Conservation (phyloP, 768 basidiomycete species). For the Chalciporus sphaerocephalus region DNA sequence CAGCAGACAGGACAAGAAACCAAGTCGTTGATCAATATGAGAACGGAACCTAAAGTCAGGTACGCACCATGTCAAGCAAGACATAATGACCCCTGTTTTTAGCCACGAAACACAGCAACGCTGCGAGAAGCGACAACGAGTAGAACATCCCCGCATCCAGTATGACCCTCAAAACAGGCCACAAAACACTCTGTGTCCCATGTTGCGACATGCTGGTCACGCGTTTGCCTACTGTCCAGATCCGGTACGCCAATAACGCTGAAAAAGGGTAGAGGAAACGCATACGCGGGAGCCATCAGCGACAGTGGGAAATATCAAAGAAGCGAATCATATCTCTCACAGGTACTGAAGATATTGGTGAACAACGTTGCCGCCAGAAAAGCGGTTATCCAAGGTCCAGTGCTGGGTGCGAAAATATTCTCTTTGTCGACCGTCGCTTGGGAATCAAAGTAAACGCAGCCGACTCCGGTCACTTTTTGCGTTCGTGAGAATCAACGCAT, state of each 20-base stretch:
- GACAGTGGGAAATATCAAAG: neutral
- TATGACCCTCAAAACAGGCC: constrained; percentile 21
- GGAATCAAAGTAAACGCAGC: constrained; percentile 15
- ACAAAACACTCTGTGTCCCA: constrained; percentile 5
- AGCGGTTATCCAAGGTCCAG: constrained; percentile 22
- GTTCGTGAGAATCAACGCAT: neutral
- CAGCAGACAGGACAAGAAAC: no score
- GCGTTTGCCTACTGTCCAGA: constrained; percentile 18
- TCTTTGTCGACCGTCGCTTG: constrained; percentile 5
- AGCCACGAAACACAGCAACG: constrained; percentile 21
- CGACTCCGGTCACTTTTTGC: constrained; percentile 12
- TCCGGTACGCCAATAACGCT: constrained; percentile 25
- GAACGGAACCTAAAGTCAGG: neutral
- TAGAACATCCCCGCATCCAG: constrained; percentile 24
- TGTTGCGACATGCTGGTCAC: constrained; percentile 2
- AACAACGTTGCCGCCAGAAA: constrained; percentile 18
- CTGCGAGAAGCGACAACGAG: constrained; percentile 19
- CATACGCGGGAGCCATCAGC: neutral
- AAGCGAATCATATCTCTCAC: constrained; percentile 10
- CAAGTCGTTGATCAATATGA: no score
- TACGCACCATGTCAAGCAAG: constrained; percentile 22
- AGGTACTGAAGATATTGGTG: constrained; percentile 20
- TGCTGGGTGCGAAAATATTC: constrained; percentile 14
- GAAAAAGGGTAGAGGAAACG: neutral
- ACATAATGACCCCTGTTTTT: constrained; percentile 19